Evolutionary conservation across 495 filamentous ascomycete species (phyloP).

Genomic region (Penicillium egyptiacum): DNA sequence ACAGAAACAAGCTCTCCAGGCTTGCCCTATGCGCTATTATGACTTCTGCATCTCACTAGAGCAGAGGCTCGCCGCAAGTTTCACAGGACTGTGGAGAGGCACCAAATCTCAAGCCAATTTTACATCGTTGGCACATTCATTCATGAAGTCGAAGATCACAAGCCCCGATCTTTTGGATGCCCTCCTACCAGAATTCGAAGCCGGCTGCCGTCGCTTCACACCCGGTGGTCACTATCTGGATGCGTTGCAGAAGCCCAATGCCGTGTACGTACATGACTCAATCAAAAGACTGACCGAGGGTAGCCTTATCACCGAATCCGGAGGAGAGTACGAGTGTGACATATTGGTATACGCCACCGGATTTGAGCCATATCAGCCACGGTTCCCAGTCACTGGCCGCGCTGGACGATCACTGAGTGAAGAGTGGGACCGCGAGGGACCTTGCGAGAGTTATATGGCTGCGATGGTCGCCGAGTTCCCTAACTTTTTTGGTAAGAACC

Average conservation of each 20-base stretch:
- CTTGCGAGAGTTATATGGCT: constrained; percentile 22
- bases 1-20: constrained; percentile 1
- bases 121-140: constrained; percentile 1
- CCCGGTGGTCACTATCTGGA: constrained; percentile 20
- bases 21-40: constrained; percentile 1
- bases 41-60: constrained; percentile 3
- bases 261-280: constrained; percentile 13
- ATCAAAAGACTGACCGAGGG: constrained; percentile 11
- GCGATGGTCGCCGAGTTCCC: constrained; percentile 18
- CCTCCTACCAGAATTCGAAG: constrained; percentile 16
- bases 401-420: constrained; percentile 11
- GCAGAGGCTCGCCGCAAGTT: background rate
- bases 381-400: constrained; percentile 17
- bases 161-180: constrained; percentile 9
- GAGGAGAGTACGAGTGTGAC: constrained; percentile 13
- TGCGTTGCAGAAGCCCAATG: constrained; percentile 17
- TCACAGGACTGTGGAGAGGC: constrained; percentile 12
- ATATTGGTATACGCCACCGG: constrained; percentile 20
- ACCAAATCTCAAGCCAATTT: constrained; percentile 7
- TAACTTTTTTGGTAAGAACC: constrained; percentile 12
- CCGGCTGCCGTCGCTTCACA: constrained; percentile 21
- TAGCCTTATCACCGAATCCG: constrained; percentile 10
- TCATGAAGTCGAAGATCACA: constrained; percentile 11
- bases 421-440: constrained; percentile 12
- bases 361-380: constrained; percentile 15